Percentiles rank a stretch among this genome's conserved stretches.
Evolutionary conservation across 2,329 filamentous ascomycete species (phyloP).

Genomic region (Cadophora sp.): DNA sequence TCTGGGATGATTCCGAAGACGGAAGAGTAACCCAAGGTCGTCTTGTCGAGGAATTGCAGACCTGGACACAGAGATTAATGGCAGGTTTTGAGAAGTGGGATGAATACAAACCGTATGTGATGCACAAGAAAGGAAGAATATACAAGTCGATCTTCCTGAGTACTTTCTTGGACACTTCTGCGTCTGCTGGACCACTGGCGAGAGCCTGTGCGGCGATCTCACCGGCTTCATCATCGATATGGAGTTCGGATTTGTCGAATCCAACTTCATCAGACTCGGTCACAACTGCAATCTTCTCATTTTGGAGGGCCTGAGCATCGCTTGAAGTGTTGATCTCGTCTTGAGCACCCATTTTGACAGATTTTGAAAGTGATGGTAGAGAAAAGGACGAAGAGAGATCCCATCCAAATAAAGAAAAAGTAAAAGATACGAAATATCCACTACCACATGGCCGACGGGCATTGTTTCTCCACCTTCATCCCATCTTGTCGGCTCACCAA

Average conservation of each 20-base stretch:
- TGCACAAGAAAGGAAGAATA: slow-evolving; percentile 34
- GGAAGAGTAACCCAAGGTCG: slow-evolving; percentile 59
- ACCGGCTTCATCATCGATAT: slow-evolving; percentile 45
- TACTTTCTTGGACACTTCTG: slow-evolving; percentile 36
- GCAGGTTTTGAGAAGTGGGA: not conserved
- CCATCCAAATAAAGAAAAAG: not conserved
- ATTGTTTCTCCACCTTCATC: slow-evolving; percentile 4
- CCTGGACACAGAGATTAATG: slow-evolving; percentile 52
- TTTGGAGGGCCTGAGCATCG: not conserved
- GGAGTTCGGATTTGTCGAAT: slow-evolving; percentile 29
- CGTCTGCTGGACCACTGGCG: slow-evolving; percentile 39
- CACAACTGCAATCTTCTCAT: slow-evolving; percentile 26
- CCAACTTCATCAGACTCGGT: slow-evolving; percentile 20
- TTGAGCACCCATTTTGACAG: slow-evolving; percentile 21
- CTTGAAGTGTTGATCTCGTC: slow-evolving; percentile 16
- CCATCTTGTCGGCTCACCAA: not conserved
- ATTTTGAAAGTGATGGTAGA: not conserved
- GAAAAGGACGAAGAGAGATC: not conserved
- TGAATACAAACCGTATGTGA: slow-evolving; percentile 42
- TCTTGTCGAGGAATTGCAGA: slow-evolving; percentile 49
- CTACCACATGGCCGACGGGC: not conserved
- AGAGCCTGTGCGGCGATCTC: slow-evolving; percentile 48
- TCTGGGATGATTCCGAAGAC: slow-evolving; percentile 60
- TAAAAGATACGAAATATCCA: not conserved
- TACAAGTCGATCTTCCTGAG: slow-evolving; percentile 38